Percentiles rank a stretch among this genome's conserved stretches.
These are phyloP conservation scores for Talaromyces wortmannii DNA, from an alignment of 495 filamentous ascomycete species.

Conservation along the genomic window DNA sequence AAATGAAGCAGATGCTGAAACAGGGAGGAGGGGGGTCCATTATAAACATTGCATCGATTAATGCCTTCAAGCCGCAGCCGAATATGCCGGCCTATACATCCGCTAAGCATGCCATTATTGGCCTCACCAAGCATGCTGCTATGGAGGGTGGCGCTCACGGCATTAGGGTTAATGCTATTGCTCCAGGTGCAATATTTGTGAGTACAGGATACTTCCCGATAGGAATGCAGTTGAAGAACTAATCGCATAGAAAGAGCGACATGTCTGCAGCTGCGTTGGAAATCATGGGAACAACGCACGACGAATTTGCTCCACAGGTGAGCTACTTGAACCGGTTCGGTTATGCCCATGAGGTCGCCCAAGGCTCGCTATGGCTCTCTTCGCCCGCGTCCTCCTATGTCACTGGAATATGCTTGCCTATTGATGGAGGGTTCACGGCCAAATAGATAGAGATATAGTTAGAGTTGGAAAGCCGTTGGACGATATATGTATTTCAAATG, in stretches of 20 bases:
- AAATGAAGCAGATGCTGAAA: slow-evolving; percentile 22
- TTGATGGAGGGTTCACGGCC: slow-evolving; percentile 17
- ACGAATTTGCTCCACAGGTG: slow-evolving; percentile 12
- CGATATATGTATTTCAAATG: no score
- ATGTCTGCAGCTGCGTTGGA: slow-evolving; percentile 15
- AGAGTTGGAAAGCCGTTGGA: no score
- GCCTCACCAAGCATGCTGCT: slow-evolving; percentile 37
- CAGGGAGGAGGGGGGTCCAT: slow-evolving; percentile 36
- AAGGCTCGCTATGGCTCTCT: slow-evolving; percentile 24
- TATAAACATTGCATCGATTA: slow-evolving; percentile 38
- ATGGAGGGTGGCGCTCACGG: slow-evolving; percentile 16
- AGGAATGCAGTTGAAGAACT: no score
- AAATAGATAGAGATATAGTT: no score
- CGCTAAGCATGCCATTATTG: slow-evolving; percentile 42
- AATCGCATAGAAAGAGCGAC: slow-evolving; percentile 10
- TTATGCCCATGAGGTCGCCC: slow-evolving; percentile 21
- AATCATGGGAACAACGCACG: slow-evolving; percentile 17
- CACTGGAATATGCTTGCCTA: slow-evolving; percentile 19
- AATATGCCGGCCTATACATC: slow-evolving; percentile 33
- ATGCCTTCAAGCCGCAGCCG: slow-evolving; percentile 23
- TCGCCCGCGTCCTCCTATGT: slow-evolving; percentile 22
- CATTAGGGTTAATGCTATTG: slow-evolving; percentile 25
- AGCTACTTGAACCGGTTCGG: slow-evolving; percentile 19
- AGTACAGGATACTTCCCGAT: no score
- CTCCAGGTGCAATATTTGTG: slow-evolving; percentile 16